phyloP scores from a whole-genome alignment of 2,329 filamentous ascomycete genomes.

The Elsinoe fawcettii region DNA sequence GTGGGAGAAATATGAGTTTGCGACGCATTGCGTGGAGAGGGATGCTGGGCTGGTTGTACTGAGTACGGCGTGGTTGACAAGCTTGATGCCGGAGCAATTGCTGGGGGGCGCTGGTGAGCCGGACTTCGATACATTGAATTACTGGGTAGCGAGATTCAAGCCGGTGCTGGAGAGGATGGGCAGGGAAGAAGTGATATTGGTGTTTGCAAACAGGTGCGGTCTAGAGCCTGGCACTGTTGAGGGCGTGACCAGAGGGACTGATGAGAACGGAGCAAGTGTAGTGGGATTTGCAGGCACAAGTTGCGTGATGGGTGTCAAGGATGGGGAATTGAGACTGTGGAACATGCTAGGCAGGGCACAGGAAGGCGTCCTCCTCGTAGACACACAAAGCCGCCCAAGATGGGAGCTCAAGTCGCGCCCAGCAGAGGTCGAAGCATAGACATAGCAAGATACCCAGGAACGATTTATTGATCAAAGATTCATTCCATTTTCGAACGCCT shows the following conservation, averaged over 20 bases:
- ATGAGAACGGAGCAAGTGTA: conserved; percentile 26
- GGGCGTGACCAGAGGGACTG: conserved; percentile 20
- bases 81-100: conserved; percentile 42
- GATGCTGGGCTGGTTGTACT: conserved; percentile 58
- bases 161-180: conserved; percentile 41
- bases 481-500: conserved; percentile 10
- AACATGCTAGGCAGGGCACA: conserved; percentile 64
- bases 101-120: conserved; percentile 46
- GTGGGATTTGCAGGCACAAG: conserved; percentile 64
- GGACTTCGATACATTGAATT: conserved; percentile 64
- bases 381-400: conserved; percentile 40
- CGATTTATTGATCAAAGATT: conserved; percentile 5
- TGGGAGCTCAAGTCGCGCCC: conserved; percentile 17
- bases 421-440: neutral
- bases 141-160: conserved; percentile 66
- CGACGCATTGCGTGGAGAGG: conserved; percentile 49
- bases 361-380: conserved; percentile 60
- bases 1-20: conserved; percentile 52
- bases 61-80: conserved; percentile 71
- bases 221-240: conserved; percentile 39
- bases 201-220: conserved; percentile 65
- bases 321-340: conserved; percentile 60
- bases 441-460: neutral
- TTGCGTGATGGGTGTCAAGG: conserved; percentile 58
- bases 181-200: conserved; percentile 55